Conservation (phyloP, 805 yeast genomes). For the Lipomyces yamanashiensis region DNA sequence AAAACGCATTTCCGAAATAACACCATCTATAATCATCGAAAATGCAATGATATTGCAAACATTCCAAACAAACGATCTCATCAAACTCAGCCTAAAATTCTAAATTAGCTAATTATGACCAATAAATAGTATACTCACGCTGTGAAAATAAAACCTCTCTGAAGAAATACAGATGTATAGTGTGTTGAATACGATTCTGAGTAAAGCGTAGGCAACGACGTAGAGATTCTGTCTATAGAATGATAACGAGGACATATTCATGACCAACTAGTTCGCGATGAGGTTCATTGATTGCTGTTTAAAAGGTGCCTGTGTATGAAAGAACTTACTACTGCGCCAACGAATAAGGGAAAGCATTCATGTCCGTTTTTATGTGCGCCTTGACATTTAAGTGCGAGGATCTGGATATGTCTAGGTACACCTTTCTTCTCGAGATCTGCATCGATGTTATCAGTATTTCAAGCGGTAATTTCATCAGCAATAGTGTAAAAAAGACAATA, state of each 20-base stretch:
- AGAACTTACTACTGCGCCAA: slow-evolving; percentile 27
- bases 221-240: slow-evolving; percentile 24
- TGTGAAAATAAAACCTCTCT: slow-evolving; percentile 3
- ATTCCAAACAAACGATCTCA: slow-evolving; percentile 30
- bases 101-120: neutral
- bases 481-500: neutral
- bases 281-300: neutral
- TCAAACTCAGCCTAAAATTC: slow-evolving; percentile 16
- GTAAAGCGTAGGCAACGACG: slow-evolving; percentile 21
- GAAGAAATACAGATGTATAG: slow-evolving; percentile 24
- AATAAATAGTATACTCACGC: neutral
- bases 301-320: neutral
- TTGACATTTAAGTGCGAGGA: slow-evolving; percentile 22
- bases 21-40: slow-evolving; percentile 28
- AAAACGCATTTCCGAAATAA: slow-evolving; percentile 4
- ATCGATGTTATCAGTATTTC: neutral
- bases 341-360: slow-evolving; percentile 30
- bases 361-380: slow-evolving; percentile 28
- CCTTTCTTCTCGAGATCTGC: slow-evolving; percentile 18
- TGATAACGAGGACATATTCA: slow-evolving; percentile 21
- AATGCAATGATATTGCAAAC: slow-evolving; percentile 24
- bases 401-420: slow-evolving; percentile 11
- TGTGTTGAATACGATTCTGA: slow-evolving; percentile 17
- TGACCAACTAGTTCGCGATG: slow-evolving; percentile 9
- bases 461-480: neutral